Evolutionary conservation across 139 green algal genomes (phyloP).

Genomic region (Asterochloris sp.): DNA sequence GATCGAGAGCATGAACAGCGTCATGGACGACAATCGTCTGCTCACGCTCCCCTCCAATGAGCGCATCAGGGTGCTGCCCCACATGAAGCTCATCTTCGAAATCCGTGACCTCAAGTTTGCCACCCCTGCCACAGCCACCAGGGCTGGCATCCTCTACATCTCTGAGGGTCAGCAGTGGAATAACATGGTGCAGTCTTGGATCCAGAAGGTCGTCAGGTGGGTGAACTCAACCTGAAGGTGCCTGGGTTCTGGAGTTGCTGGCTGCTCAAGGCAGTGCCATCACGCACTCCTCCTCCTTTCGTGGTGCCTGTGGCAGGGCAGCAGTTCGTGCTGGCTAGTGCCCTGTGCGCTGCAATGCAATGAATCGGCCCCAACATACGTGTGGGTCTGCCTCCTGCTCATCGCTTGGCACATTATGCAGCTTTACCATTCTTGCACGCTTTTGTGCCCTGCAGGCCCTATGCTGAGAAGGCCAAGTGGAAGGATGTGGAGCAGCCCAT

Average conservation of each 20-base stretch:
- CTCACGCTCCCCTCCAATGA: constrained; percentile 86
- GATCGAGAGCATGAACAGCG: constrained; percentile 89
- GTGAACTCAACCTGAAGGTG: too few relatives aligned
- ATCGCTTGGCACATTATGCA: too few relatives aligned
- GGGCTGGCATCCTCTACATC: constrained; percentile 84
- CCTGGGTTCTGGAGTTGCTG: too few relatives aligned
- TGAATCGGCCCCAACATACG: too few relatives aligned
- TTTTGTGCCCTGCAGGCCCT: constrained; percentile 30
- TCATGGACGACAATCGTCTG: constrained; percentile 88
- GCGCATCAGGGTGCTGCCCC: constrained; percentile 79
- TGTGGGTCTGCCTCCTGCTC: too few relatives aligned
- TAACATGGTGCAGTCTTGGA: constrained; percentile 75
- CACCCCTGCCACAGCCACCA: constrained; percentile 79
- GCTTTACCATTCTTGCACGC: too few relatives aligned
- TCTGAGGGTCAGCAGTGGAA: constrained; percentile 78
- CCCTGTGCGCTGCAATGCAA: too few relatives aligned
- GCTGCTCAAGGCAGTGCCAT: too few relatives aligned
- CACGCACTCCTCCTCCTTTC: too few relatives aligned
- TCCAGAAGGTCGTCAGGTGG: constrained; percentile 28
- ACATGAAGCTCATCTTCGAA: constrained; percentile 91
- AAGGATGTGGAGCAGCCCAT: constrained; percentile 64
- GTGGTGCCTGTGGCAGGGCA: too few relatives aligned
- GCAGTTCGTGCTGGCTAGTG: too few relatives aligned
- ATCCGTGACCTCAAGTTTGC: constrained; percentile 79
- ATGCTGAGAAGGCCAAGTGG: constrained; percentile 78